These are phyloP conservation scores for Phaeotremella skinneri DNA, from an alignment of 768 basidiomycete species.

Conservation along the genomic window DNA sequence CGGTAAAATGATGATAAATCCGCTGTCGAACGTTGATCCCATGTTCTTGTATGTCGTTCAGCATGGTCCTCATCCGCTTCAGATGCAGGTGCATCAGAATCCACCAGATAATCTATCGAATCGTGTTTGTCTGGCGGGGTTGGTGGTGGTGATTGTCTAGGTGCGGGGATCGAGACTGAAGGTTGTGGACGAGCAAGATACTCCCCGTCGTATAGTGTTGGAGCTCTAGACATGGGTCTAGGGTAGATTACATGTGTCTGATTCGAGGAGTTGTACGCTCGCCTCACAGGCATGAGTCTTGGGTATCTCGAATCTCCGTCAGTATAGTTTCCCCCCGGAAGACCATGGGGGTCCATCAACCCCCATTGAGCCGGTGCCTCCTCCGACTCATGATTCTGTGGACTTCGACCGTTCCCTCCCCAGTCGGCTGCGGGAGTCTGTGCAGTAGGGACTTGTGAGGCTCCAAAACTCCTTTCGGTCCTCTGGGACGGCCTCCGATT, in stretches of 20 bases:
- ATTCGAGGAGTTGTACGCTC: background rate
- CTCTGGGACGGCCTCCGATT: conserved; percentile 19
- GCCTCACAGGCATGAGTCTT: background rate
- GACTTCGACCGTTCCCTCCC: conserved; percentile 2
- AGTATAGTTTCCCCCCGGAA: conserved; percentile 17
- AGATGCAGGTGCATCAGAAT: background rate
- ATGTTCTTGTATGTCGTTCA: background rate
- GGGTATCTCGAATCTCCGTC: conserved; percentile 25
- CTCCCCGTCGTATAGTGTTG: conserved; percentile 30
- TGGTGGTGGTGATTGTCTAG: background rate
- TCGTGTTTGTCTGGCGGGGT: conserved; percentile 1
- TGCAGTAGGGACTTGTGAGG: conserved; percentile 22
- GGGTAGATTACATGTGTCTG: conserved; percentile 37
- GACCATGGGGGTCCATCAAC: conserved; percentile 16
- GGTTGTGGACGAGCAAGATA: background rate
- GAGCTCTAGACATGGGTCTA: conserved; percentile 40
- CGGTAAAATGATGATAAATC: background rate
- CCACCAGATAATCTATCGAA: conserved; percentile 15
- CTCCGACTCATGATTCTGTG: background rate
- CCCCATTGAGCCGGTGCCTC: conserved; percentile 11
- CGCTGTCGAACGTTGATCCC: background rate
- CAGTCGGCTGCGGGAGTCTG: conserved; percentile 11
- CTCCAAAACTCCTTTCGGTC: conserved; percentile 33
- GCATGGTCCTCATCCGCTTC: conserved; percentile 1
- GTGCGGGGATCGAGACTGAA: background rate